phyloP scores from a whole-genome alignment of 2,329 filamentous ascomycete species.

The Alternaria triticina region DNA sequence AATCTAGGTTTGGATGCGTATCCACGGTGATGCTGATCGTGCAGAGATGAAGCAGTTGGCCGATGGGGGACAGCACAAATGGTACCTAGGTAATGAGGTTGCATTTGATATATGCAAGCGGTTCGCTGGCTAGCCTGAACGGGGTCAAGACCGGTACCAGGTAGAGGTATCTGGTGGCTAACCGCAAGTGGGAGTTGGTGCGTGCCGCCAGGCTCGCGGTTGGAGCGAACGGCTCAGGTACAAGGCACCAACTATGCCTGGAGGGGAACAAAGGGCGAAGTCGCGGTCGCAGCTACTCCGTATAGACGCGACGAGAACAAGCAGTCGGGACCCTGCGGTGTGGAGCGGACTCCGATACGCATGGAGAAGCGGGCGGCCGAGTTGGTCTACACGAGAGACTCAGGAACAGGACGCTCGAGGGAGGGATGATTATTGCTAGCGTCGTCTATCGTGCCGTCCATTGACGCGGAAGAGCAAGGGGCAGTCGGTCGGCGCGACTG shows the following conservation, averaged over 20 bases:
- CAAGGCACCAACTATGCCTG: neutral
- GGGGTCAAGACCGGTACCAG: constrained; percentile 11
- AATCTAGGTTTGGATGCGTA: neutral
- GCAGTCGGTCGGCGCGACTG: constrained; percentile 2
- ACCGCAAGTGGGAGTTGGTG: constrained; percentile 9
- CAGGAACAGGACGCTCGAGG: constrained; percentile 1
- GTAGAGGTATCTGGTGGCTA: neutral
- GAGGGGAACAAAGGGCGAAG: neutral
- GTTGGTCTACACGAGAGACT: neutral
- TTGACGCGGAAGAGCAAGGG: constrained; percentile 6
- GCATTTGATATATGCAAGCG: constrained; percentile 5
- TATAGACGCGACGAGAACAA: constrained; percentile 2
- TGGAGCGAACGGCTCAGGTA: constrained; percentile 10
- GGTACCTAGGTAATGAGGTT: neutral
- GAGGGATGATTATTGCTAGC: constrained; percentile 12
- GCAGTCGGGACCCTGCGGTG: constrained; percentile 4
- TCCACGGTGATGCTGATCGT: neutral
- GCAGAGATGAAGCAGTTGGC: neutral
- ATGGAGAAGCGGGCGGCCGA: neutral
- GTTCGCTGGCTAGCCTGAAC: constrained; percentile 12
- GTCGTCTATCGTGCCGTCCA: constrained; percentile 3
- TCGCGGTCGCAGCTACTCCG: neutral
- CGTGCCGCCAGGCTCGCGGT: constrained; percentile 7
- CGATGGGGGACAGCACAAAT: neutral
- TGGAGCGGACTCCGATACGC: neutral